phyloP scores from a whole-genome alignment of 805 yeast species.

The Nadsonia fulvescens region DNA sequence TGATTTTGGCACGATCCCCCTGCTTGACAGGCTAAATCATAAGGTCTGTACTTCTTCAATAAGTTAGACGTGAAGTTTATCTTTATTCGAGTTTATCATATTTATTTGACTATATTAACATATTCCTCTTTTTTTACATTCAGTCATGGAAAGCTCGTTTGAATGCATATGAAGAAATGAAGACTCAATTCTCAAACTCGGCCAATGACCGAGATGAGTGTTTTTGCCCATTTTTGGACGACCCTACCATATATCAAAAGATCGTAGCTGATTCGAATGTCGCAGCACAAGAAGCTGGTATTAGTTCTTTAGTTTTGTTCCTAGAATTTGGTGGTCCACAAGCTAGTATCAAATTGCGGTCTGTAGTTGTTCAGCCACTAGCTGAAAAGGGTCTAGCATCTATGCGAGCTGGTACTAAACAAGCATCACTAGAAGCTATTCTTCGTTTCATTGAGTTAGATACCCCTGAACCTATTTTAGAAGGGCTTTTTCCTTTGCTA shows the following conservation, averaged over 20 bases:
- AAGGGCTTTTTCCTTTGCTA: constrained; percentile 43
- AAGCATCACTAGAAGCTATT: constrained; percentile 43
- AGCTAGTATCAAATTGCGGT: constrained; percentile 20
- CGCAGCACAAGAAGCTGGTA: constrained; percentile 77
- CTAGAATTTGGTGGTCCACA: constrained; percentile 37
- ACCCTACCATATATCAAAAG: constrained; percentile 37
- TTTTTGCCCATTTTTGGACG: constrained; percentile 30
- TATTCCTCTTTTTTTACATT: constrained; percentile 1
- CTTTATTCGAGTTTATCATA: not conserved
- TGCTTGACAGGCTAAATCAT: constrained; percentile 48
- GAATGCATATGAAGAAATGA: constrained; percentile 57
- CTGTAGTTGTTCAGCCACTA: constrained; percentile 20
- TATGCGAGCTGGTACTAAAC: constrained; percentile 55
- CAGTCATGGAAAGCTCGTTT: constrained; percentile 70
- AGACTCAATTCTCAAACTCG: constrained; percentile 32
- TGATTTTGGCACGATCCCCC: constrained; percentile 44
- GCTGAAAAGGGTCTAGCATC: constrained; percentile 75
- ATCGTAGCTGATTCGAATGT: constrained; percentile 68
- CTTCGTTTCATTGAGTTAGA: constrained; percentile 47
- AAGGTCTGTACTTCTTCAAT: constrained; percentile 27
- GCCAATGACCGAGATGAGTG: constrained; percentile 37
- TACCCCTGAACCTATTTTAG: constrained; percentile 47
- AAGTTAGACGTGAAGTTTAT: constrained; percentile 3
- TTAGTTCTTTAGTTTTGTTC: constrained; percentile 34
- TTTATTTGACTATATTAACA: not conserved